Evolutionary conservation across 1,139 yeast genomes (phyloP), one percentile per base, ranked within the genome.

Genomic region (Yamadazyma friedrichii): DNA sequence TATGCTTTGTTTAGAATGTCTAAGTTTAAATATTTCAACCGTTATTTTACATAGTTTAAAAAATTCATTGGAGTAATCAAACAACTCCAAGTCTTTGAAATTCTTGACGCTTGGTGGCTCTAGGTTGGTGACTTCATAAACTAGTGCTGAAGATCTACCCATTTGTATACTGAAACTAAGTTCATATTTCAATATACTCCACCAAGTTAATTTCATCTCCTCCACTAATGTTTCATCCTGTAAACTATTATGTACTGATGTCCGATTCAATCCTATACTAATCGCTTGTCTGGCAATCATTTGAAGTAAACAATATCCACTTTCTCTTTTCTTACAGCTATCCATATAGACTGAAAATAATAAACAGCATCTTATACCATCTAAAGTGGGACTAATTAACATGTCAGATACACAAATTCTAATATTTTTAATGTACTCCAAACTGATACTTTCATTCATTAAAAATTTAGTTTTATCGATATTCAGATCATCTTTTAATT

Each of bases 261-360:
- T 61, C 38, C 69, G 56, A 43, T 70, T 73, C 3, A 70, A 50
- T 1, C 77, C 77, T n/a, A 72, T 49, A 16, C 74, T 60, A 20
- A 65, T 59, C 0, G 73, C 65, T 49, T 71, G 77, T 38, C 72
- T 55, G 1, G 67, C 60, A 9, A 75, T 74, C 36, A 70, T 45
- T 29, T 73, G 70, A 15, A 47, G 15, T 35, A 72, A 46, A 43
- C 70, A 63, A 61, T 71, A 72, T 0, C 74, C 70, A 34, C 70
- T 63, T 42, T 72, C 77, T 43, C 75, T 59, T 31, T 66, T 65
- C 44, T 64, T 67, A 16, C 58, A 59, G 38, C 70, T 59, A 30
- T 69, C 69, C 33, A 70, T 46, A 49, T 70, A 67, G n/a, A 66
- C 57, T 0, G 75, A 62, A 27, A 69, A 55, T 27, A 70, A 46